Conservation (phyloP, 2,329 filamentous ascomycete genomes). For the Byssochlamys sp. region DNA sequence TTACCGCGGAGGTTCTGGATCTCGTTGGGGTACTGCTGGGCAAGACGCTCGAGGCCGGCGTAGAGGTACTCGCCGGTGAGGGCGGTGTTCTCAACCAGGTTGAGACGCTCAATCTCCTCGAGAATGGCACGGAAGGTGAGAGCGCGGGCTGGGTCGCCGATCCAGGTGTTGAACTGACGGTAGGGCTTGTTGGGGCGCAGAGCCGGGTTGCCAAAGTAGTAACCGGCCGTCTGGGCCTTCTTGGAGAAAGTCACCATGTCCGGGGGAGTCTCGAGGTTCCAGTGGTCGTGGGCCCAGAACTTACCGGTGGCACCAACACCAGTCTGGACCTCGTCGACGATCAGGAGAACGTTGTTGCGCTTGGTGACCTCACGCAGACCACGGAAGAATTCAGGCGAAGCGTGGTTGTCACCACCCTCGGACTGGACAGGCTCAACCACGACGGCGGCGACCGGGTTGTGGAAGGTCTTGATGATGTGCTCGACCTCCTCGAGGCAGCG, state of each 20-base stretch:
- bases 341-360: constrained; percentile 60
- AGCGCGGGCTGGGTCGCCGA: constrained; percentile 79
- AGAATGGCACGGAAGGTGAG: constrained; percentile 80
- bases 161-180: constrained; percentile 96
- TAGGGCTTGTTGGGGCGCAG: constrained; percentile 86
- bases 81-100: constrained; percentile 72
- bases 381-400: constrained; percentile 75
- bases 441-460: constrained; percentile 68
- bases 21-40: constrained; percentile 61
- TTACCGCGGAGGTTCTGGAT: constrained; percentile 79
- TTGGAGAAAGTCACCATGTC: constrained; percentile 95
- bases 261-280: constrained; percentile 66
- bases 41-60: constrained; percentile 56
- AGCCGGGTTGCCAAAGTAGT: constrained; percentile 74
- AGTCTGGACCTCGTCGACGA: constrained; percentile 90
- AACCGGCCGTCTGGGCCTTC: constrained; percentile 88
- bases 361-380: constrained; percentile 70
- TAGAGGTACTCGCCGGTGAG: constrained; percentile 70
- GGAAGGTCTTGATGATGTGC: constrained; percentile 67
- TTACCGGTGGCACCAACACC: constrained; percentile 85
- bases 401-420: constrained; percentile 91
- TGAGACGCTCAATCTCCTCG: constrained; percentile 64
- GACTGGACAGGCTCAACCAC: constrained; percentile 87
- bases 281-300: constrained; percentile 97
- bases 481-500: constrained; percentile 76